phyloP scores from a whole-genome alignment of 257 asterid species.

The Echites panduratus region DNA sequence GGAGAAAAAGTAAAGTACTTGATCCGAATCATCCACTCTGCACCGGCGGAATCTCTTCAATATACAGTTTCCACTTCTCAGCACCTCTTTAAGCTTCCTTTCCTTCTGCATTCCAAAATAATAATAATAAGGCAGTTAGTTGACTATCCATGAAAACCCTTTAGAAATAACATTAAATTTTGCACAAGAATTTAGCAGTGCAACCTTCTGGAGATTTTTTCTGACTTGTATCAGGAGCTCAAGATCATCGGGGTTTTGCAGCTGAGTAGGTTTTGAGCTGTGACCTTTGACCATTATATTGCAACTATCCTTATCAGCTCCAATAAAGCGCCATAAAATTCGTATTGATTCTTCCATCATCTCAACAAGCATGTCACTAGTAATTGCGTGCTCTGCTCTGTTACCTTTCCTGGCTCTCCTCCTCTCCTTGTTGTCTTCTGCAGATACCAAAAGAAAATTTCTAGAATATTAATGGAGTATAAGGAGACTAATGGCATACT shows the following conservation, averaged over 20 bases:
- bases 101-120: slow-evolving; percentile 56
- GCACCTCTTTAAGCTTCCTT: slow-evolving; percentile 58
- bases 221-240: slow-evolving; percentile 48
- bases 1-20: slow-evolving; percentile 64
- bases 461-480: not conserved
- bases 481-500: not conserved
- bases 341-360: slow-evolving; percentile 87
- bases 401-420: slow-evolving; percentile 38
- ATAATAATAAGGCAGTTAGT: not conserved
- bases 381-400: slow-evolving; percentile 39
- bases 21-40: slow-evolving; percentile 56
- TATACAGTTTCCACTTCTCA: slow-evolving; percentile 74
- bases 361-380: slow-evolving; percentile 75
- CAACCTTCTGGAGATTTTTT: slow-evolving; percentile 67
- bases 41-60: slow-evolving; percentile 44
- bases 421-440: slow-evolving; percentile 67
- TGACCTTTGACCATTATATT: slow-evolving; percentile 22
- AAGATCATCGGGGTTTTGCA: slow-evolving; percentile 40
- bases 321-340: slow-evolving; percentile 77
- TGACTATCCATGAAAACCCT: not conserved
- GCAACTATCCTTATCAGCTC: slow-evolving; percentile 66
- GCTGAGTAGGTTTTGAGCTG: slow-evolving; percentile 36
- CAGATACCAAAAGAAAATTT: slow-evolving; percentile 9
- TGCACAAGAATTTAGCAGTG: not conserved
- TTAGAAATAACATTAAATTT: not conserved